Evolutionary conservation across 1,284 basidiomycete species (phyloP), one percentile per base, ranked within the genome.

Genomic region (Fomitopsis betulina): DNA sequence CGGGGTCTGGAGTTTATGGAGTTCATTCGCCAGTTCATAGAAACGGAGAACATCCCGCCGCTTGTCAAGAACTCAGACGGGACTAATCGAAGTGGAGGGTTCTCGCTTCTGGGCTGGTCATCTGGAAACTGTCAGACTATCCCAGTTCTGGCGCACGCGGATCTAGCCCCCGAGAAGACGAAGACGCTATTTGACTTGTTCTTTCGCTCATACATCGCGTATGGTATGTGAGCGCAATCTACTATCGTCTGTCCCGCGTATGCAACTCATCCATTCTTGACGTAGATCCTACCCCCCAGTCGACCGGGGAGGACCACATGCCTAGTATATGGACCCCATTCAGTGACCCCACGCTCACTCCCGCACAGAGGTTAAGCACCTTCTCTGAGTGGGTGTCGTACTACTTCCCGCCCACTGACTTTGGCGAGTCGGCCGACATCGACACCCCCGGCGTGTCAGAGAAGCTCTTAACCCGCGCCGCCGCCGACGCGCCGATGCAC

Each of bases 11-110:
- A 72, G 30, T 53, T 72, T 25, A 68, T 65, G 3, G 59, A 57
- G 5, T 73, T 73, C 58, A 54, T 73, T 4, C 62, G 60, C 10
- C 67, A 64, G 60, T 57, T 69, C 43, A 65, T 73, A 43, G 50
- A 62, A 17, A 60, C 55, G 15, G 55, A 65, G 50, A 53, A 51
- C n/a, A 63, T 69, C 12, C 65, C 70, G 4, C 63, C 63, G 10
- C 54, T 65, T 10, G 13, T 15, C 15, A 47, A 35, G 10, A 30
- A 40, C 49, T 27, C 53, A 7, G 35, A 21, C 7, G 25, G 32
- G 8, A 25, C 12, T 19, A 13, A 3, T 6, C 15, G 15, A 15
- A 12, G 42, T 10, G 62, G 62, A 1, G 62, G 62, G 2, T 33
- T 63, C 15, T 17, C 53, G 6, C 13, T 63, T 10, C 42, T 61